phyloP scores from a whole-genome alignment of 106 monocot genomes.

The Gastrodia elata region DNA sequence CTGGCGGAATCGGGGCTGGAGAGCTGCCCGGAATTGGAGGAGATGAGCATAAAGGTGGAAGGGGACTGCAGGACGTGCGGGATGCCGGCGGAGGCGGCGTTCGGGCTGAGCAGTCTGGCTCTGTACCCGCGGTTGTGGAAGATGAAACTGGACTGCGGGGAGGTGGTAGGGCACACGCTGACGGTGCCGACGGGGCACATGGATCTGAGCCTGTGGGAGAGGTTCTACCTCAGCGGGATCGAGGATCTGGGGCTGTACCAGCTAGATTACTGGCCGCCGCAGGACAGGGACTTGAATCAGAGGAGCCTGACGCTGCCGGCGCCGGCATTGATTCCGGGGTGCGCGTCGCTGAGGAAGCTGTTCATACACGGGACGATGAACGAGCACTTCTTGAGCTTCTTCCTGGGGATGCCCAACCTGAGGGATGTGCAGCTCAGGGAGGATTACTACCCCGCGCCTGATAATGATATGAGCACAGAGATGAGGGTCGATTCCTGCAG shows the following conservation, averaged over 20 bases:
- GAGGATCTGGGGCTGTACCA: conserved; percentile 43
- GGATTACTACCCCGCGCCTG: conserved; percentile 95
- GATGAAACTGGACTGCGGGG: conserved; percentile 86
- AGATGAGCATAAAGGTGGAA: conserved; percentile 75
- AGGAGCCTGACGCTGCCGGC: conserved; percentile 76
- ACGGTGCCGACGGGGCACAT: conserved; percentile 84
- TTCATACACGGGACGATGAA: conserved; percentile 90
- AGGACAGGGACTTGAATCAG: conserved; percentile 93
- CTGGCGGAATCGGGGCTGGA: conserved; percentile 41
- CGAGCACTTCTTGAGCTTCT: conserved; percentile 93
- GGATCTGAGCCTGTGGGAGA: conserved; percentile 90
- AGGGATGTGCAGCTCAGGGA: conserved; percentile 90
- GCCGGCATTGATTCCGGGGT: conserved; percentile 53
- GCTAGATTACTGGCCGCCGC: conserved; percentile 99
- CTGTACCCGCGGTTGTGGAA: conserved; percentile 41
- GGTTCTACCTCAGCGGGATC: conserved; percentile 76
- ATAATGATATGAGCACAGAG: conserved; percentile 89
- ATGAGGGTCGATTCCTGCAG: conserved; percentile 84
- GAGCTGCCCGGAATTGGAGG: conserved; percentile 61
- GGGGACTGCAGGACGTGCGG: conserved; percentile 68
- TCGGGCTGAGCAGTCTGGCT: conserved; percentile 48
- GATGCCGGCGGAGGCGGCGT: conserved; percentile 19
- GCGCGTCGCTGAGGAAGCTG: conserved; percentile 52
- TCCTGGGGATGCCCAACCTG: conserved; percentile 44
- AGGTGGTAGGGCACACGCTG: conserved; percentile 63